A percentile compares a stretch with the other conserved stretches of the same genome.
Evolutionary conservation across 345 rosid species (phyloP).

Genomic region (Populus simonii): DNA sequence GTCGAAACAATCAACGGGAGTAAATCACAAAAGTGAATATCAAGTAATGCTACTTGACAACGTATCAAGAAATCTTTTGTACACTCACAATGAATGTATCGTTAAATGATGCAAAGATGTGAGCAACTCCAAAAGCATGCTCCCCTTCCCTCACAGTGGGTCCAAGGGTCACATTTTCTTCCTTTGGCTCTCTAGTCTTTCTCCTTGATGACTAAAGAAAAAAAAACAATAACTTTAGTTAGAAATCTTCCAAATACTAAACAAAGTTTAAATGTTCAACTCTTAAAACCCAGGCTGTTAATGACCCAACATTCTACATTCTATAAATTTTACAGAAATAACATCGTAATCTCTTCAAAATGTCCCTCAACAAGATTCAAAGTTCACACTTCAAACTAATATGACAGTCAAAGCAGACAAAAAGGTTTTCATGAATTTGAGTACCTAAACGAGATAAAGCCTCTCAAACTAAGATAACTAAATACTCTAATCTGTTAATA

Average conservation of each 20-base stretch:
- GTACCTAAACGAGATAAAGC: not conserved
- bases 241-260: no score
- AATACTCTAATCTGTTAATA: not conserved
- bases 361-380: not conserved
- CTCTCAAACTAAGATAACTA: not conserved
- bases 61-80: not conserved
- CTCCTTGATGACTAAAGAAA: constrained; percentile 11
- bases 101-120: constrained; percentile 21
- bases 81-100: constrained; percentile 60
- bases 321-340: no score
- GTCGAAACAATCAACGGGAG: not conserved
- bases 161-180: constrained; percentile 32
- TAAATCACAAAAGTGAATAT: not conserved
- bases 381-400: no score
- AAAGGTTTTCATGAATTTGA: not conserved
- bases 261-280: not conserved
- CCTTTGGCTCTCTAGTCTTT: constrained; percentile 36
- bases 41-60: not conserved
- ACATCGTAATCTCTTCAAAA: not conserved
- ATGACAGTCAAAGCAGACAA: not conserved
- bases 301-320: not conserved
- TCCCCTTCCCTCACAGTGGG: constrained; percentile 32
- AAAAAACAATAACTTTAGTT: not conserved
- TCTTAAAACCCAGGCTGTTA: not conserved
- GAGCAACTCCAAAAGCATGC: constrained; percentile 30